These are phyloP conservation scores for Cicer judaicum DNA, from an alignment of 306 rosid species.

Conservation along the genomic window DNA sequence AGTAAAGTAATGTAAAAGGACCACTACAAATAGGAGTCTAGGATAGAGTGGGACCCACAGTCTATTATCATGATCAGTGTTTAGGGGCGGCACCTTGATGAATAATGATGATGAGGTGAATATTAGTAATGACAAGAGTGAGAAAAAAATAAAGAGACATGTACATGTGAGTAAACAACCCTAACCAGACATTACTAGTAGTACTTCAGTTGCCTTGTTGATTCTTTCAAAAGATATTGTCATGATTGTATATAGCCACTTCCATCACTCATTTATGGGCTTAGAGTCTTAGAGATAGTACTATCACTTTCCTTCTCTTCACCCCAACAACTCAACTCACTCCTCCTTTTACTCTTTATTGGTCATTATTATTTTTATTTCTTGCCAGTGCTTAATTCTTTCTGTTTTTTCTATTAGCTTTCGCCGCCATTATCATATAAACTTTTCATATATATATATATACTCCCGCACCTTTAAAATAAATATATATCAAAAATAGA, in stretches of 20 bases:
- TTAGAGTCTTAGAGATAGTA: no score
- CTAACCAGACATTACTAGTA: background rate
- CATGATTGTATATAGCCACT: background rate
- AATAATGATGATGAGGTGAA: background rate
- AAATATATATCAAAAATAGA: no score
- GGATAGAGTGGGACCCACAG: background rate
- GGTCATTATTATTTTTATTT: no score
- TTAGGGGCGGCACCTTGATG: background rate
- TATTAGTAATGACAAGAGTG: background rate
- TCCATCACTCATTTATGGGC: no score
- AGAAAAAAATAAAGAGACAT: background rate
- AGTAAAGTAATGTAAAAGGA: background rate
- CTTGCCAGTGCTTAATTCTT: no score
- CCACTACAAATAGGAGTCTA: background rate
- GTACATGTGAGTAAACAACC: background rate
- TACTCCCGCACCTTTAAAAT: no score
- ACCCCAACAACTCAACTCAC: no score
- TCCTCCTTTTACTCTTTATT: no score
- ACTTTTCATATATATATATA: no score
- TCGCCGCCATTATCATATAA: no score
- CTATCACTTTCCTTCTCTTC: no score
- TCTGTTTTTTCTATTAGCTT: no score
- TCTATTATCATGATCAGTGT: background rate
- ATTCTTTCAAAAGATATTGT: background rate
- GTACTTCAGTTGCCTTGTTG: background rate